Evolutionary conservation across 225 moss, liverwort and hornwort genomes (phyloP).

Genomic region (Marchantia polymorpha): DNA sequence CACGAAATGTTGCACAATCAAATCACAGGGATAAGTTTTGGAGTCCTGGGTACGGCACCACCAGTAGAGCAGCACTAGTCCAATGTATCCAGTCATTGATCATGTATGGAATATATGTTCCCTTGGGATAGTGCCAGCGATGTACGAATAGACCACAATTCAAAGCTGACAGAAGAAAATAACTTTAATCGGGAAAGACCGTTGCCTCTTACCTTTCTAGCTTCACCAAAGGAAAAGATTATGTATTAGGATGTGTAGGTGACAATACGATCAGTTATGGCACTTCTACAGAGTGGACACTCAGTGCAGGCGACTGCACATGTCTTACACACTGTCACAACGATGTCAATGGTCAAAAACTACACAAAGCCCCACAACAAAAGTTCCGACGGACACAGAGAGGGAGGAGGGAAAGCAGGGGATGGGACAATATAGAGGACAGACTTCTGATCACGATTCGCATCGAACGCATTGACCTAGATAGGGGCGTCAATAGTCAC

Average conservation of each 20-base stretch:
- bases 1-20: not conserved
- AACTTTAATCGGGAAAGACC: not conserved
- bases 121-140: not conserved
- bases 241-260: conserved; percentile 44
- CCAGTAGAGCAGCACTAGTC: not conserved
- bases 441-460: not conserved
- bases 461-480: conserved; percentile 1
- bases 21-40: not conserved
- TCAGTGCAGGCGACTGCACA: conserved; percentile 56
- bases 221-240: conserved; percentile 23
- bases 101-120: not conserved
- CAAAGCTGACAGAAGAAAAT: not conserved
- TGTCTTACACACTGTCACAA: conserved; percentile 54
- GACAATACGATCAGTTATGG: conserved; percentile 53
- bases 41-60: no score
- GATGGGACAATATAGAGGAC: not conserved
- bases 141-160: not conserved
- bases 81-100: not conserved
- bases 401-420: not conserved
- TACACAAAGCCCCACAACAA: not conserved
- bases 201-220: conserved; percentile 18
- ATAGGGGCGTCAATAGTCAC: not conserved
- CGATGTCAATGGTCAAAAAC: conserved; percentile 23
- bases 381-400: not conserved
- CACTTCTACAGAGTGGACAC: conserved; percentile 59